Evolutionary conservation across 805 yeast genomes (phyloP).

Genomic region (Myxozyma sirexii): DNA sequence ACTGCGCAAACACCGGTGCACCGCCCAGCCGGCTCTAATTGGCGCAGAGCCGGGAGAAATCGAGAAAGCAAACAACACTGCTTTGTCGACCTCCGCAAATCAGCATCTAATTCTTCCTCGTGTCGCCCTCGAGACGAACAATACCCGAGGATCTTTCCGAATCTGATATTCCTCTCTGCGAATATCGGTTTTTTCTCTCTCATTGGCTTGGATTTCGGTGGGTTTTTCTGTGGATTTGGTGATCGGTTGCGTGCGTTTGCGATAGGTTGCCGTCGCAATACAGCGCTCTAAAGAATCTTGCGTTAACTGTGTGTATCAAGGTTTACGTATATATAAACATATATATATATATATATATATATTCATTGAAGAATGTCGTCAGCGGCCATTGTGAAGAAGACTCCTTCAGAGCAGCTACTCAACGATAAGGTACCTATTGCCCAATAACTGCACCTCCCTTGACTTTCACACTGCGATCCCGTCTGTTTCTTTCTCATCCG

Average conservation of each 20-base stretch:
- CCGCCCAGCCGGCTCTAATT: not conserved
- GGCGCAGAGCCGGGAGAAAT: constrained; percentile 3
- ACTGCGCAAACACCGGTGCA: not conserved
- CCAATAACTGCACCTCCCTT: not conserved
- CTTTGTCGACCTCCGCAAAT: too few species aligned
- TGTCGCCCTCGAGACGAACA: not conserved
- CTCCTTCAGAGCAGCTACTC: constrained; percentile 42
- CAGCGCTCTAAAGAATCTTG: too few species aligned
- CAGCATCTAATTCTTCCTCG: not conserved
- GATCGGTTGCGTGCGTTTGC: not conserved
- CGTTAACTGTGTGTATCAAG: too few species aligned
- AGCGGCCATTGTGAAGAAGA: constrained; percentile 30
- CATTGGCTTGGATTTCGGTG: not conserved
- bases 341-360: too few species aligned
- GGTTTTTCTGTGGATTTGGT: not conserved
- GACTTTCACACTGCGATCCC: not conserved
- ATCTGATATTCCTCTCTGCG: too few species aligned
- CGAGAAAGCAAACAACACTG: not conserved
- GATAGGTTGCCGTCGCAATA: not conserved
- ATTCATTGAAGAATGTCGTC: constrained; percentile 5
- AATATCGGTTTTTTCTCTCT: not conserved
- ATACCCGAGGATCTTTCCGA: too few species aligned
- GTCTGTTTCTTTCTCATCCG: too few species aligned
- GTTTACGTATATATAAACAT: too few species aligned
- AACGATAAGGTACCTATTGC: constrained; percentile 44